Evolutionary conservation across 2,329 filamentous ascomycete genomes (phyloP).

Genomic region (Aureobasidium sp.): DNA sequence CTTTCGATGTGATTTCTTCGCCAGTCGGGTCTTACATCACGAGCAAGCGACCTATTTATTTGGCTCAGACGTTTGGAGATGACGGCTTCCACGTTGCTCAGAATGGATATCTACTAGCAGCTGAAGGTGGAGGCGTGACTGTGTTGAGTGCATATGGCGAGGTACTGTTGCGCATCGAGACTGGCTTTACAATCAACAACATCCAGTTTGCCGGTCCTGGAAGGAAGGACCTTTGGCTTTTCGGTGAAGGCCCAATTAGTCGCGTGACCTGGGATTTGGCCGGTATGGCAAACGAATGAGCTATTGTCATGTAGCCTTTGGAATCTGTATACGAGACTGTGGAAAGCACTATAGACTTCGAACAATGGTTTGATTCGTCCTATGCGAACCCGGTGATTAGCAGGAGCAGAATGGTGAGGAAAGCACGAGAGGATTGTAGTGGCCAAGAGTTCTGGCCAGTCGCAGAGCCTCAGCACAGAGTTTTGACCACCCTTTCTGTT

Average conservation of each 20-base stretch:
- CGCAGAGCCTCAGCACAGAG: background rate
- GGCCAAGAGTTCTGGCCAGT: background rate
- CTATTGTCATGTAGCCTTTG: background rate
- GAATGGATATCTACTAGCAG: constrained; percentile 20
- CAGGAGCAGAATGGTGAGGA: background rate
- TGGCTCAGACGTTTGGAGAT: constrained; percentile 18
- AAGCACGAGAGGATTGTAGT: background rate
- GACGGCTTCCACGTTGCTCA: constrained; percentile 21
- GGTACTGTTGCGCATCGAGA: constrained; percentile 20
- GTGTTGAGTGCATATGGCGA: constrained; percentile 20
- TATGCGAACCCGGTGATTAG: no score
- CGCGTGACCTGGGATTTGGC: constrained; percentile 12
- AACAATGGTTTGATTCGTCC: no score
- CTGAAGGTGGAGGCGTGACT: constrained; percentile 21
- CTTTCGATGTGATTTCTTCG: constrained; percentile 19
- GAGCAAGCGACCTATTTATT: constrained; percentile 20
- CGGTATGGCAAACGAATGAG: background rate
- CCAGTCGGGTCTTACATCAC: constrained; percentile 19
- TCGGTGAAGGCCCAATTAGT: constrained; percentile 19
- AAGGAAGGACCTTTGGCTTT: constrained; percentile 19
- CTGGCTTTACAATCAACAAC: constrained; percentile 20
- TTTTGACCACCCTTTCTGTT: background rate
- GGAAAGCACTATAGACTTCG: background rate
- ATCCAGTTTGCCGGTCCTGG: constrained; percentile 20
- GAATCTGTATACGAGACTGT: background rate